Evolutionary conservation across 75 land plant species (phyloP).

Genomic region (Larix kaempferi): DNA sequence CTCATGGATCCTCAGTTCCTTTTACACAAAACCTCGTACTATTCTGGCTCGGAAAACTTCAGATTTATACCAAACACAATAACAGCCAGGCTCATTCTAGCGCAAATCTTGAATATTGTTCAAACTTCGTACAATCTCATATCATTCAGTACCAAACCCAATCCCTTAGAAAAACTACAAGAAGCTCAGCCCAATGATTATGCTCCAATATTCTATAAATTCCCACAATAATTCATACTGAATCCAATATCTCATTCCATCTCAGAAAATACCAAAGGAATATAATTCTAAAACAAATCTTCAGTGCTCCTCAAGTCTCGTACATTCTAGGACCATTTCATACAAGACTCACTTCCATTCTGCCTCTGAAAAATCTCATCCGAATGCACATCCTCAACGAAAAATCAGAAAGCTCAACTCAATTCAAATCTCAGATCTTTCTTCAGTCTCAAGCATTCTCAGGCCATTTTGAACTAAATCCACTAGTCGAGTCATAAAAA

Average conservation of each 20-base stretch:
- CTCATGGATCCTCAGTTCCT: background rate
- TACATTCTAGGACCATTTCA: background rate
- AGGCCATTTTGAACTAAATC: background rate
- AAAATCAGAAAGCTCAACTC: too few relatives aligned
- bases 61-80: too few relatives aligned
- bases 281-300: background rate
- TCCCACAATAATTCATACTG: background rate
- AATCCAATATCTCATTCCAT: background rate
- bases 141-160: background rate
- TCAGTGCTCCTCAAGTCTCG: background rate
- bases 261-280: background rate
- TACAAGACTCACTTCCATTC: background rate
- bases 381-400: background rate
- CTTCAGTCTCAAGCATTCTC: background rate
- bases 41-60: background rate
- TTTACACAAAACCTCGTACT: background rate
- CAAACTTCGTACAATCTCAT: background rate
- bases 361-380: background rate
- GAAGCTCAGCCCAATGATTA: background rate
- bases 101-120: background rate
- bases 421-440: background rate
- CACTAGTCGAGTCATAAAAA: background rate
- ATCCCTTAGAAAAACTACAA: slow-evolving; percentile 1
- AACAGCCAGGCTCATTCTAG: too few relatives aligned
- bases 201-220: background rate